These are phyloP conservation scores for Zasmidium angulare DNA, from an alignment of 2,329 filamentous ascomycete species.

Conservation along the genomic window DNA sequence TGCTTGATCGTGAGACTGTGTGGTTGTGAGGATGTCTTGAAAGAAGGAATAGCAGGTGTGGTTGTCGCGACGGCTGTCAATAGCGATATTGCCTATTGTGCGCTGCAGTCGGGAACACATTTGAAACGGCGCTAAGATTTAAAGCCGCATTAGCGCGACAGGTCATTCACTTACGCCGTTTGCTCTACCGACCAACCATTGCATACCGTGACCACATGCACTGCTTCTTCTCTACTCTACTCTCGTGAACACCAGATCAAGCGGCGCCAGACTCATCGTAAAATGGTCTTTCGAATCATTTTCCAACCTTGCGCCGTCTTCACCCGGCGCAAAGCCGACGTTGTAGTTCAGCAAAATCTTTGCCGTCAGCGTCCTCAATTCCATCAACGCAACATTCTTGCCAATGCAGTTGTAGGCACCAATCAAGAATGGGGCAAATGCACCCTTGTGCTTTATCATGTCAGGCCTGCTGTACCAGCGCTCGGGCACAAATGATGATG, in stretches of 20 bases:
- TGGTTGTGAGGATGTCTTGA: no score
- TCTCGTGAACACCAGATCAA: conserved; percentile 22
- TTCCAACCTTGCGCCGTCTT: conserved; percentile 33
- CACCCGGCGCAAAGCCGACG: conserved; percentile 36
- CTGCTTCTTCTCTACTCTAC: neutral
- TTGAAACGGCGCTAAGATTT: no score
- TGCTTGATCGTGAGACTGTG: no score
- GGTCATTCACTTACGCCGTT: no score
- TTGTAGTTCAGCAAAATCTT: conserved; percentile 37
- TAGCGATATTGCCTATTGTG: no score
- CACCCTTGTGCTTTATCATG: conserved; percentile 35
- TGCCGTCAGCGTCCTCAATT: conserved; percentile 37
- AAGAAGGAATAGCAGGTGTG: no score
- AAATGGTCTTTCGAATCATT: conserved; percentile 37
- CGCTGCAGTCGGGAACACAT: no score
- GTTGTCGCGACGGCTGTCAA: no score
- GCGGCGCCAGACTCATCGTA: conserved; percentile 25
- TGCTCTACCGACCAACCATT: no score
- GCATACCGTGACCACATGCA: no score
- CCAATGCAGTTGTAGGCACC: conserved; percentile 41
- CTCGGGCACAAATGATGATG: conserved; percentile 36
- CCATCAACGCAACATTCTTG: conserved; percentile 38
- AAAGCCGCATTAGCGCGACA: no score
- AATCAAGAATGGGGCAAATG: conserved; percentile 38
- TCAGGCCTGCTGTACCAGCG: conserved; percentile 39